Evolutionary conservation across 1,139 yeast genomes (phyloP).

Genomic region (Debaryomycetaceae sp.): DNA sequence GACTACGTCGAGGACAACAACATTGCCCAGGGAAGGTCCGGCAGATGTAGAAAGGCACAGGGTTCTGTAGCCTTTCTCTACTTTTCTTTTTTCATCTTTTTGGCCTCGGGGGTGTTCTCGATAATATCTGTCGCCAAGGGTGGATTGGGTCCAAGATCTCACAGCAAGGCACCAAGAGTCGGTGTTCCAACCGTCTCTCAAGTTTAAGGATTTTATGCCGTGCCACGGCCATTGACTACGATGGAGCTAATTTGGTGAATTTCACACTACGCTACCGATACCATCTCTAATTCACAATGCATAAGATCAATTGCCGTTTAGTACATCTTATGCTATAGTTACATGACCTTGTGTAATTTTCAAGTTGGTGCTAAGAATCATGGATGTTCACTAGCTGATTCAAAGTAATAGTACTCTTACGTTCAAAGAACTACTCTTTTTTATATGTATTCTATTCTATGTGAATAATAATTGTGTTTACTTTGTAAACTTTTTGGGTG

Average conservation of each 20-base stretch:
- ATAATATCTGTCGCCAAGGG: conserved; percentile 54
- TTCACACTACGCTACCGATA: neutral
- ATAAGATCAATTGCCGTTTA: neutral
- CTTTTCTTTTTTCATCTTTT: conserved; percentile 75
- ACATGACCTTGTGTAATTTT: neutral
- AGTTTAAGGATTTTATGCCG: conserved; percentile 41
- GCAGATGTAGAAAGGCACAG: conserved; percentile 95
- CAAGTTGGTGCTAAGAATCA: neutral
- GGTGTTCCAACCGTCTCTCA: conserved; percentile 90
- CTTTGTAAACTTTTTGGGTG: neutral
- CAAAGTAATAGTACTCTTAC: neutral
- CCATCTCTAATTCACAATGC: neutral
- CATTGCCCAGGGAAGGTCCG: conserved; percentile 69
- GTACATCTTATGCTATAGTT: neutral
- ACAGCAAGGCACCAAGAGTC: conserved; percentile 53
- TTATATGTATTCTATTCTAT: neutral
- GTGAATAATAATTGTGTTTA: neutral
- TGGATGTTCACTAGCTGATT: neutral
- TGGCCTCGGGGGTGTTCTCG: conserved; percentile 66
- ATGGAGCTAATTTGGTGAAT: no score
- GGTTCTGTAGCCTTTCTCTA: conserved; percentile 87
- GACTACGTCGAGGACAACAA: conserved; percentile 60
- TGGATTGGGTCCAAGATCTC: conserved; percentile 65
- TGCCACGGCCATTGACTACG: no score
- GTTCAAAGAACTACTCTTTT: neutral